Evolutionary conservation across 2,329 filamentous ascomycete genomes (phyloP), one percentile per base, ranked within the genome.

Genomic region (Verticillium albo-atrum): DNA sequence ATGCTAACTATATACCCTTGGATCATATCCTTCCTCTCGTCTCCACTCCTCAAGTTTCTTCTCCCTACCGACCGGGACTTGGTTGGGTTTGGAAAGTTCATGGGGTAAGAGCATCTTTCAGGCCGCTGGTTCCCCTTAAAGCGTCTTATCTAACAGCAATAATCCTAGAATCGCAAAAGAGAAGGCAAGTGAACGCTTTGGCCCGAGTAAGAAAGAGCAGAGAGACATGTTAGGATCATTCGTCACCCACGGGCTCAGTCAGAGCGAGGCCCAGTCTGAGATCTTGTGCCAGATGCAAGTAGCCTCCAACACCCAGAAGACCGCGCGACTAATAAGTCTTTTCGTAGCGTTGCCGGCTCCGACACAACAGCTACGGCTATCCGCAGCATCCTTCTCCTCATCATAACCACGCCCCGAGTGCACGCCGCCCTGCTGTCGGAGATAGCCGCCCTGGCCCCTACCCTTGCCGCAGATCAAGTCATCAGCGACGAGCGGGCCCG

Each of bases 161-260:
- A 9, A 30, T 30, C 28, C 30, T 69, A 70, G 80, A 4, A 70
- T 82, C 32, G 80, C 81, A 6, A 77, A 77, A 34, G 67, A 75
- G 27, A 72, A 79, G 15, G 77, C 79, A 0, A 73, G 71, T 3
- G 74, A 81, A 60, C 74, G 82, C 3, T 82, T 78, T 58, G 72
- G 73, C 0, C 72, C 71, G 2, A 69, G 78, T 35, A 71, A 73
- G 2, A 75, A 79, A 23, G 72, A 72, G 1, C 73, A 76, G n/a
- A 71, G 72, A 6, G 82, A 85, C 62, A 85, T 85, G 82, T 73
- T 85, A 4, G 75, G 74, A 4, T 76, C 74, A 0, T 77, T 77
- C 58, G 67, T 78, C 12, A 66, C 69, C 1, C 72, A 76, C 42
- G 76, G 77, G 3, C 64, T 79, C 25, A 72, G 65, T 10, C 72